These are phyloP conservation scores for Taphrina populina DNA, from an alignment of 1,139 yeast species.

Conservation along the genomic window DNA sequence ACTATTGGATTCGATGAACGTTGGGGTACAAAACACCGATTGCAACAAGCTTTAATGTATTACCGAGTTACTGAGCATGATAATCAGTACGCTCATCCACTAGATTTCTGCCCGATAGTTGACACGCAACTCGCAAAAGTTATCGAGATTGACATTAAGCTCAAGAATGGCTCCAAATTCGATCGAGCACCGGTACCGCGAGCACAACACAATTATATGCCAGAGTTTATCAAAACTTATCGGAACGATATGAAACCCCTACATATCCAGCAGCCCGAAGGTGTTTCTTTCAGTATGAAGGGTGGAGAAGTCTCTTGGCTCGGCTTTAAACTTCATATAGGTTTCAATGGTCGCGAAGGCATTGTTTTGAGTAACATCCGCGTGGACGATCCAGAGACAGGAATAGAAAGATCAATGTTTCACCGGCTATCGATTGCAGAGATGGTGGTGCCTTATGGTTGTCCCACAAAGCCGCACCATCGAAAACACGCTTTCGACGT, in stretches of 20 bases:
- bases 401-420: constrained; percentile 66
- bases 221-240: constrained; percentile 61
- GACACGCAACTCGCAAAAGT: constrained; percentile 70
- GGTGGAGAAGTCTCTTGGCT: constrained; percentile 75
- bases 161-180: constrained; percentile 49
- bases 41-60: constrained; percentile 78
- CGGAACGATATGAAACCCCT: constrained; percentile 63
- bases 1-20: constrained; percentile 82
- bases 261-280: constrained; percentile 73
- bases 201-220: constrained; percentile 68
- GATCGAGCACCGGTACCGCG: constrained; percentile 71
- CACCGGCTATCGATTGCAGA: constrained; percentile 76
- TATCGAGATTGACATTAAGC: constrained; percentile 61
- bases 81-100: constrained; percentile 78
- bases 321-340: constrained; percentile 71
- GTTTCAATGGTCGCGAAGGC: constrained; percentile 83
- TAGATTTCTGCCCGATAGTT: constrained; percentile 78
- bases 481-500: constrained; percentile 83
- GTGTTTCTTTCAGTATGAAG: constrained; percentile 69
- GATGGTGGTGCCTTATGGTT: constrained; percentile 83
- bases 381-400: constrained; percentile 62
- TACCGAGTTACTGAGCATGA: constrained; percentile 76
- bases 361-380: constrained; percentile 71
- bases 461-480: constrained; percentile 75
- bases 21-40: constrained; percentile 72